phyloP scores from a whole-genome alignment of 345 rosid genomes.

The Brassica cretica region DNA sequence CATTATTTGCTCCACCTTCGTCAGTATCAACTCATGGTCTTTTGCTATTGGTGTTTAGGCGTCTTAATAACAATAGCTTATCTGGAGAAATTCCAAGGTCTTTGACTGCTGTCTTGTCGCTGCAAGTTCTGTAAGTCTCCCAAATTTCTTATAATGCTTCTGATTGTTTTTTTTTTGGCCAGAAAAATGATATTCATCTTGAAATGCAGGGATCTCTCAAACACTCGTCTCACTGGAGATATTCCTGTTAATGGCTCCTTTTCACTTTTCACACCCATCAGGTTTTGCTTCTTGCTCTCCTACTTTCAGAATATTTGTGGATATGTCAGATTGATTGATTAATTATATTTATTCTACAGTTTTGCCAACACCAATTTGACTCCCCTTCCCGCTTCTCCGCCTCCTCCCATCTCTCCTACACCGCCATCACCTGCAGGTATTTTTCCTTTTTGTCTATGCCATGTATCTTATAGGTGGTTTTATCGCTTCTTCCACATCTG shows the following conservation, averaged over 20 bases:
- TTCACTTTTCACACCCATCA: background rate
- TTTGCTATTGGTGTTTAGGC: background rate
- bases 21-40: background rate
- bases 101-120: background rate
- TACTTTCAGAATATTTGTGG: background rate
- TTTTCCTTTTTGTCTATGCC: slow-evolving; percentile 17
- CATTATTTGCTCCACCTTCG: background rate
- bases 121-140: background rate
- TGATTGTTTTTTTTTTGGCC: background rate
- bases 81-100: background rate
- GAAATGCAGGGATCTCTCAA: background rate
- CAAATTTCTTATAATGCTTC: background rate
- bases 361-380: background rate
- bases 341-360: background rate
- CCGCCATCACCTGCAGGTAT: slow-evolving; percentile 16
- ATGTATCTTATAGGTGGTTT: slow-evolving; percentile 7
- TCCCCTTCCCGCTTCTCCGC: background rate
- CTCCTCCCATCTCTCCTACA: background rate
- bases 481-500: background rate
- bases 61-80: background rate
- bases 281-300: background rate
- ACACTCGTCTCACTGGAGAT: background rate
- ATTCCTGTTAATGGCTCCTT: slow-evolving; percentile 1
- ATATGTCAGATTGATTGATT: background rate
- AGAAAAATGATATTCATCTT: background rate